Percentiles rank a stretch among this genome's conserved stretches.
Evolutionary conservation across 129 eudicot genomes (phyloP).

Genomic region (Artemisia annua): DNA sequence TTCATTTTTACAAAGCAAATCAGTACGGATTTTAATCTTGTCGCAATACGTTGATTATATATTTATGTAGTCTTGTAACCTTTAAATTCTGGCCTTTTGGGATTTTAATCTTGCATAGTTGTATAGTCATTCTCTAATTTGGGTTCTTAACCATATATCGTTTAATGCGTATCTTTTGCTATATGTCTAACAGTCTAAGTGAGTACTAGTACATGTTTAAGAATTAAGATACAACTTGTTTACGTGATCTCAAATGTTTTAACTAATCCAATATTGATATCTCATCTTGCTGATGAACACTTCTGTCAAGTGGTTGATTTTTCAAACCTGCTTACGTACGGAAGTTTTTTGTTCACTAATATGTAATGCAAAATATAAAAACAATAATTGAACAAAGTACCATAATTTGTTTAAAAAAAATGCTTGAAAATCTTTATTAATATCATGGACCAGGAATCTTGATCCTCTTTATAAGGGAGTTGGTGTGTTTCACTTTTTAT

Average conservation of each 20-base stretch:
- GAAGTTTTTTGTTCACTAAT: neutral
- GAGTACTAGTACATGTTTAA: neutral
- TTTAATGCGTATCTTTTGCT: too few species aligned
- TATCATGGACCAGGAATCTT: slow-evolving; percentile 33
- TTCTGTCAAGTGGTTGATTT: neutral
- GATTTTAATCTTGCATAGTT: too few species aligned
- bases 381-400: slow-evolving; percentile 8
- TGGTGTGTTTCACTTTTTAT: slow-evolving; percentile 12
- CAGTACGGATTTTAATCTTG: too few species aligned
- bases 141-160: too few species aligned
- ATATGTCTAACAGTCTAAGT: too few species aligned
- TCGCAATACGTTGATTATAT: too few species aligned
- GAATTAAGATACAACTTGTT: neutral
- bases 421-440: neutral
- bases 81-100: too few species aligned
- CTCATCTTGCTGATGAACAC: neutral
- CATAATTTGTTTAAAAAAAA: neutral
- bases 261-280: slow-evolving; percentile 5
- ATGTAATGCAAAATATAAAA: neutral
- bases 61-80: too few species aligned
- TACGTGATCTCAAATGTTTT: neutral
- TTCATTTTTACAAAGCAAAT: too few species aligned
- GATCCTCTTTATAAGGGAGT: slow-evolving; percentile 38
- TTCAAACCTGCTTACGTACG: neutral
- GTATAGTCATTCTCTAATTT: too few species aligned